Percentiles rank a stretch among this genome's conserved stretches.
Evolutionary conservation across 2,329 filamentous ascomycete species (phyloP).

Genomic region (Colletotrichum lupini): DNA sequence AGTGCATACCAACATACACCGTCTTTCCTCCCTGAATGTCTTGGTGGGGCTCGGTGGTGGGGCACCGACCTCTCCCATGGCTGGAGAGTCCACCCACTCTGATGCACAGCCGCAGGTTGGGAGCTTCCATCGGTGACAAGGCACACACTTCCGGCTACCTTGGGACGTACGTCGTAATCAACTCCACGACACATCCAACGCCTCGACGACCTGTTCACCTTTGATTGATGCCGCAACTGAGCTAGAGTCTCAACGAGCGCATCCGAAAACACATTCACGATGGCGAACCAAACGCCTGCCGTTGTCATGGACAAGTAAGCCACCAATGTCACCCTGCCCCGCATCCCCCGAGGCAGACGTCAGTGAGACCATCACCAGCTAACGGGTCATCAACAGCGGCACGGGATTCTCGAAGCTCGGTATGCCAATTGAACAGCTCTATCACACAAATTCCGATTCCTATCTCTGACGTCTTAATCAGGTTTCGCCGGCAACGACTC

Average conservation of each 20-base stretch:
- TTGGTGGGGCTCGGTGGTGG: constrained; percentile 33
- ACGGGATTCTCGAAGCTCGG: constrained; percentile 99
- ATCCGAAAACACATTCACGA: constrained; percentile 50
- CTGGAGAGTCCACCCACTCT: constrained; percentile 33
- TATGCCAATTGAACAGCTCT: constrained; percentile 56
- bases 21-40: constrained; percentile 4
- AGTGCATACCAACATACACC: background rate
- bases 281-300: constrained; percentile 99
- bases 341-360: constrained; percentile 40
- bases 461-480: constrained; percentile 51
- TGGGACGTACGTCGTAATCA: constrained; percentile 37
- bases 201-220: constrained; percentile 16
- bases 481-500: constrained; percentile 99
- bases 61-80: constrained; percentile 34
- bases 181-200: constrained; percentile 29
- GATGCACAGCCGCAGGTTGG: constrained; percentile 37
- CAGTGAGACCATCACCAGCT: constrained; percentile 35
- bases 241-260: constrained; percentile 28
- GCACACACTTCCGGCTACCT: constrained; percentile 36
- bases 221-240: constrained; percentile 26
- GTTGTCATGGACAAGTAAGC: constrained; percentile 99
- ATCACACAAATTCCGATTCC: constrained; percentile 35
- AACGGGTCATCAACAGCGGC: constrained; percentile 73
- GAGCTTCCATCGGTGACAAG: constrained; percentile 36
- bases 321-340: constrained; percentile 43